A percentile compares a stretch with the other conserved stretches of the same genome.
Evolutionary conservation across 2,329 filamentous ascomycete genomes (phyloP).

Genomic region (Balansia obtecta): DNA sequence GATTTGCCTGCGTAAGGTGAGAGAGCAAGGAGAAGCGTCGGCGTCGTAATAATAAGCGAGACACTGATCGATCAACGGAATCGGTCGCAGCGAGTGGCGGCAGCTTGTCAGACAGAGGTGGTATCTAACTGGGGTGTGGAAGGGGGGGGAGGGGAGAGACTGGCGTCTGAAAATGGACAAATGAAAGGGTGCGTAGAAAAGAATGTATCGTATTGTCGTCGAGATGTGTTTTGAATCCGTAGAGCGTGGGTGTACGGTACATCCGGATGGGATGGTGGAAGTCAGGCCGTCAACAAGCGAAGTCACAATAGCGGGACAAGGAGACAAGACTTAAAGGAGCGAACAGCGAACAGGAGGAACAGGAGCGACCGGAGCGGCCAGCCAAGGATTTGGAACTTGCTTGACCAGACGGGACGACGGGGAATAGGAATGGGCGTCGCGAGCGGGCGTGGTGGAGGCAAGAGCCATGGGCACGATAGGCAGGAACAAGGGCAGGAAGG

Average conservation of each 20-base stretch:
- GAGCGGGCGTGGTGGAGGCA: background rate
- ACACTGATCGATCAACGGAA: background rate
- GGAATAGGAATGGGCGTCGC: constrained; percentile 3
- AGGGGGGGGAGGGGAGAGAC: background rate
- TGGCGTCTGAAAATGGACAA: background rate
- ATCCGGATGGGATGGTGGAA: constrained; percentile 1
- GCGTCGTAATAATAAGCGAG: background rate
- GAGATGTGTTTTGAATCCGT: background rate
- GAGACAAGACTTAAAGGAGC: background rate
- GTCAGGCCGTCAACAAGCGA: background rate
- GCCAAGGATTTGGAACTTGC: constrained; percentile 2
- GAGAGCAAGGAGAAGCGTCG: background rate
- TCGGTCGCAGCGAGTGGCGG: background rate
- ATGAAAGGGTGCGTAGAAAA: background rate
- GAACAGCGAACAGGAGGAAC: no score
- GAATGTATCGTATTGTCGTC: background rate
- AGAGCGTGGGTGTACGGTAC: background rate
- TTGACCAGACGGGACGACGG: background rate
- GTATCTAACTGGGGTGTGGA: background rate
- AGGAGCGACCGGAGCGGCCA: background rate
- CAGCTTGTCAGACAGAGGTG: background rate
- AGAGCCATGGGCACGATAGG: no score
- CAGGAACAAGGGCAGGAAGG: background rate
- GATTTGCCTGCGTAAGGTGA: background rate
- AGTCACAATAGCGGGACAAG: background rate